A percentile compares a stretch with the other conserved stretches of the same genome.
Conservation (phyloP, 1,284 basidiomycete genomes). For the Cutaneotrichosporon sp. region DNA sequence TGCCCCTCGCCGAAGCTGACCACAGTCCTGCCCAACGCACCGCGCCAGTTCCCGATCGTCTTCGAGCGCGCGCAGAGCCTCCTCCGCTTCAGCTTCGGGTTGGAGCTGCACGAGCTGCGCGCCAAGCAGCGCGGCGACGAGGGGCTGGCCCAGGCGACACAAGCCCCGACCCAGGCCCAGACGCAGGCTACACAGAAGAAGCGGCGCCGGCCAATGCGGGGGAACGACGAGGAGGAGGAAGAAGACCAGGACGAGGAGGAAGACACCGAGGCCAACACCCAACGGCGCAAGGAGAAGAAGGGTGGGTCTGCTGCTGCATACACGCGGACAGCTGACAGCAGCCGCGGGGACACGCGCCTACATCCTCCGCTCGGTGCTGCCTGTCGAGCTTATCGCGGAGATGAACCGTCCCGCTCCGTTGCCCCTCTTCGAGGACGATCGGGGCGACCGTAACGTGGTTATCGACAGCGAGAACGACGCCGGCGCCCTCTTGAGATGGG, state of each 20-base stretch:
- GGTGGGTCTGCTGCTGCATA: conserved; percentile 9
- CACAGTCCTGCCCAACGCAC: conserved; percentile 34
- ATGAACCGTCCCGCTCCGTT: conserved; percentile 38
- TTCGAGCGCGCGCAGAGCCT: conserved; percentile 36
- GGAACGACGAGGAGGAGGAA: conserved; percentile 27
- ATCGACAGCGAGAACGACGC: conserved; percentile 33
- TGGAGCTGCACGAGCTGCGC: conserved; percentile 50
- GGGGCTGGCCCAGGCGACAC: conserved; percentile 29
- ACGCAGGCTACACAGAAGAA: conserved; percentile 28
- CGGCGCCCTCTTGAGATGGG: conserved; percentile 48
- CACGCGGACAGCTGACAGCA: conserved; percentile 8
- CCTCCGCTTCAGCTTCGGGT: conserved; percentile 40
- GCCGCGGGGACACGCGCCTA: conserved; percentile 30
- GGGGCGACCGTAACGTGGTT: conserved; percentile 11
- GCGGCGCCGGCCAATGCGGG: conserved; percentile 27
- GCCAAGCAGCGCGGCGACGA: conserved; percentile 28
- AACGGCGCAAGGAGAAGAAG: conserved; percentile 27
- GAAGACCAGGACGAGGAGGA: conserved; percentile 27
- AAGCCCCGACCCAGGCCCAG: conserved; percentile 23
- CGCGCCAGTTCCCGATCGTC: conserved; percentile 33
- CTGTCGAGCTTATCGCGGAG: conserved; percentile 28
- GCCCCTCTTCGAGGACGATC: conserved; percentile 19
- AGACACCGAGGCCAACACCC: conserved; percentile 27
- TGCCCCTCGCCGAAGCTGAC: neutral
- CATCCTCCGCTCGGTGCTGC: conserved; percentile 46